Evolutionary conservation across 2,329 filamentous ascomycete genomes (phyloP).

Genomic region (Neofusicoccum sp.): DNA sequence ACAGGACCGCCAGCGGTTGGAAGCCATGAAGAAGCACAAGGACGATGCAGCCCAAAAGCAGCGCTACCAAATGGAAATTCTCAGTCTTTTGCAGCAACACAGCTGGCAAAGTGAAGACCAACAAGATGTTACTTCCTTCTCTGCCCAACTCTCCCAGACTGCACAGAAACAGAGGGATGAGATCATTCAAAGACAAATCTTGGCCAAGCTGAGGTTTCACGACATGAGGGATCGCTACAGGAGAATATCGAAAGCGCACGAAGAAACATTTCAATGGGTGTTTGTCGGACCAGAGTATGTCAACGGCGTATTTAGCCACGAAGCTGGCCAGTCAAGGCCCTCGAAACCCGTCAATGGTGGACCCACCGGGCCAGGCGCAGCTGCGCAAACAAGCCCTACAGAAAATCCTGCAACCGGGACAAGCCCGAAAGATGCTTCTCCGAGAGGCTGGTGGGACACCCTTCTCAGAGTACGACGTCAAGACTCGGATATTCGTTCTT

Average conservation of each 20-base stretch:
- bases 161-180: not conserved
- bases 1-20: not conserved
- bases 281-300: constrained; percentile 3
- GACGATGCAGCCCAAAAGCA: constrained; percentile 6
- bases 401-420: not conserved
- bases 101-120: not conserved
- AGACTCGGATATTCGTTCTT: not conserved
- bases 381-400: not conserved
- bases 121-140: not conserved
- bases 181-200: constrained; percentile 1
- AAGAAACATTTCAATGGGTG: constrained; percentile 20
- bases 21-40: not conserved
- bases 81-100: too few relatives aligned
- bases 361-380: not conserved
- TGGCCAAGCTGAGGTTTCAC: constrained; percentile 4
- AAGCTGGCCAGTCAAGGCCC: too few relatives aligned
- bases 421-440: not conserved
- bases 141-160: not conserved
- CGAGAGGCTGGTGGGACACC: constrained; percentile 1
- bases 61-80: constrained; percentile 7
- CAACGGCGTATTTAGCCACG: not conserved
- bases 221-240: constrained; percentile 13
- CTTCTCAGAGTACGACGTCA: not conserved
- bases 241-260: constrained; percentile 15
- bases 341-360: not conserved